phyloP scores from a whole-genome alignment of 306 rosid genomes.

The Chamaecrista fasciculata region DNA sequence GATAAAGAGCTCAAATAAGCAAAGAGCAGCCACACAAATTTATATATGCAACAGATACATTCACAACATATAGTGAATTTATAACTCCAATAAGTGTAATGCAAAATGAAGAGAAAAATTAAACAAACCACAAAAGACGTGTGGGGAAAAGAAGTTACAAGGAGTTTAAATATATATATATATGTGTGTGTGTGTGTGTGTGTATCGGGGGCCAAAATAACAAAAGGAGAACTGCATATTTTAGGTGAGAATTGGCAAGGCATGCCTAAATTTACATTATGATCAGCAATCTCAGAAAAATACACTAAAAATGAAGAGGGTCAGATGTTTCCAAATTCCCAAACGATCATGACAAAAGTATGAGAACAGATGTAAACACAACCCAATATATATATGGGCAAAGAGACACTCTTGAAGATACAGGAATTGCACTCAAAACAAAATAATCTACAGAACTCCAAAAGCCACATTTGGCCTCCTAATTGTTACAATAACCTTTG shows the following conservation, averaged over 20 bases:
- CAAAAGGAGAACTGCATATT: neutral
- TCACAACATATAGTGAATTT: too few species aligned
- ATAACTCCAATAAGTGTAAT: constrained; percentile 20
- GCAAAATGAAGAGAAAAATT: constrained; percentile 2
- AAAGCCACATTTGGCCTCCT: neutral
- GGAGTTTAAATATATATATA: neutral
- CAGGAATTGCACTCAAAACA: neutral
- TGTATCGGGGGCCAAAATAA: neutral
- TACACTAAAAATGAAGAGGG: too few species aligned
- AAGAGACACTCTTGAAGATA: neutral
- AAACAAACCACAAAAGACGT: neutral
- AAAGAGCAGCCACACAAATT: constrained; percentile 1
- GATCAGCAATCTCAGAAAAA: too few species aligned
- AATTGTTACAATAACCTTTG: neutral
- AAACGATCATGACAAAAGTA: neutral
- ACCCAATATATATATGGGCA: neutral
- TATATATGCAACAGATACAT: constrained; percentile 1
- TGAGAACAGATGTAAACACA: neutral
- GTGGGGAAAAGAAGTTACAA: neutral
- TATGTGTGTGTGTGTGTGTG: too few species aligned
- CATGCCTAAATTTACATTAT: neutral
- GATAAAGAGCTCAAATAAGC: constrained; percentile 24
- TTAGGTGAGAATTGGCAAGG: neutral
- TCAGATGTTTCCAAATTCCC: too few species aligned
- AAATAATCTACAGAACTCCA: neutral